Evolutionary conservation across 805 yeast genomes (phyloP).

Genomic region (Candida nonsorbophila): DNA sequence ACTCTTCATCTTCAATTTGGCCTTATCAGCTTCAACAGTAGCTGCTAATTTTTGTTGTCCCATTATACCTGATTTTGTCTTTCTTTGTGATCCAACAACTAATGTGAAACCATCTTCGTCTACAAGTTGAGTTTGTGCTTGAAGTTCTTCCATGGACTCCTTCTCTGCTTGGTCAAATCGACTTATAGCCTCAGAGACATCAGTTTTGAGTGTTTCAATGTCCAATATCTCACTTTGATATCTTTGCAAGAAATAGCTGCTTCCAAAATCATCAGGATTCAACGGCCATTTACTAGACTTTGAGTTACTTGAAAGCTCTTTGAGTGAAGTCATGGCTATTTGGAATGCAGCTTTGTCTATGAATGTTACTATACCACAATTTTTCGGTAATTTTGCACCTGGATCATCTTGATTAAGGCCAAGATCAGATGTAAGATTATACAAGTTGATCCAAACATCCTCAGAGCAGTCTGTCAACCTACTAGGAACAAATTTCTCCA

Average conservation of each 20-base stretch:
- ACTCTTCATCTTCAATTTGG: slow-evolving; percentile 52
- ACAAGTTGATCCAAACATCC: slow-evolving; percentile 48
- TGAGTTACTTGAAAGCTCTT: slow-evolving; percentile 33
- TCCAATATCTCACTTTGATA: slow-evolving; percentile 36
- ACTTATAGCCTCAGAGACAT: slow-evolving; percentile 57
- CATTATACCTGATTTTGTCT: slow-evolving; percentile 67
- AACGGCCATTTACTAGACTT: slow-evolving; percentile 35
- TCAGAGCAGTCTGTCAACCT: slow-evolving; percentile 35
- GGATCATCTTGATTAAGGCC: slow-evolving; percentile 23
- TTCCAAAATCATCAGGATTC: slow-evolving; percentile 16
- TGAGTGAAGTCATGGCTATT: slow-evolving; percentile 60
- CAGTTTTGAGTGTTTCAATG: slow-evolving; percentile 44
- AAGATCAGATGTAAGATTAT: slow-evolving; percentile 55
- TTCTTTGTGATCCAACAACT: slow-evolving; percentile 83
- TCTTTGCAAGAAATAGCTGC: slow-evolving; percentile 39
- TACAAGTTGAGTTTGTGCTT: slow-evolving; percentile 54
- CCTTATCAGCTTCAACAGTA: slow-evolving; percentile 29
- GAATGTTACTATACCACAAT: slow-evolving; percentile 68
- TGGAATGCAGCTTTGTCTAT: slow-evolving; percentile 65
- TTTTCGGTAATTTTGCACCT: slow-evolving; percentile 55
- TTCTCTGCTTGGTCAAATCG: slow-evolving; percentile 70
- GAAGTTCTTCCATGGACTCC: slow-evolving; percentile 50
- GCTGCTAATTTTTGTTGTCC: slow-evolving; percentile 46
- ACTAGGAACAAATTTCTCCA: slow-evolving; percentile 41
- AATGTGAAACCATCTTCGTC: slow-evolving; percentile 94